These are phyloP conservation scores for Trichoderma asperelloides DNA, from an alignment of 495 filamentous ascomycete species.

Conservation along the genomic window DNA sequence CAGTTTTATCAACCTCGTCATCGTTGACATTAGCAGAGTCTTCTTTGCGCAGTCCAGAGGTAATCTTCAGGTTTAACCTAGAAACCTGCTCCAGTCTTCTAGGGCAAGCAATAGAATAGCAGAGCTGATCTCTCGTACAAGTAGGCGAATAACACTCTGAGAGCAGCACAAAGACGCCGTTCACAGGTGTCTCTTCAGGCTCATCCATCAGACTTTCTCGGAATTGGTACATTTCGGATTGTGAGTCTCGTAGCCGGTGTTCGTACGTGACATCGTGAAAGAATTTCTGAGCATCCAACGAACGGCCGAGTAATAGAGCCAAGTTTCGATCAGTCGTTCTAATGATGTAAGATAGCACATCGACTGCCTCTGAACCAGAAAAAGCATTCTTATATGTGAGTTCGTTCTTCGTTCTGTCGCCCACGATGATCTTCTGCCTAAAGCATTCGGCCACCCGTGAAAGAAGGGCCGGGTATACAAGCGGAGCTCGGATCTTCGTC, in stretches of 20 bases:
- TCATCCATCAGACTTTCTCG: slow-evolving; percentile 88
- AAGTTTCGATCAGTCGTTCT: slow-evolving; percentile 94
- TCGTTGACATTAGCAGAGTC: slow-evolving; percentile 67
- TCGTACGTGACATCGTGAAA: slow-evolving; percentile 99
- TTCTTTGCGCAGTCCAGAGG: slow-evolving; percentile 75
- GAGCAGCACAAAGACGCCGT: slow-evolving; percentile 91
- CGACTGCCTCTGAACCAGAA: slow-evolving; percentile 88
- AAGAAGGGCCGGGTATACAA: slow-evolving; percentile 88
- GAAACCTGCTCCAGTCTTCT: slow-evolving; percentile 91
- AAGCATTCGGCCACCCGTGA: slow-evolving; percentile 88
- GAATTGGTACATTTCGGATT: slow-evolving; percentile 92
- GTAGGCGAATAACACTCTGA: slow-evolving; percentile 98
- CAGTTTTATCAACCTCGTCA: slow-evolving; percentile 75
- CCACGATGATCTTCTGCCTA: slow-evolving; percentile 69
- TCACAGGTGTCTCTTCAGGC: slow-evolving; percentile 66
- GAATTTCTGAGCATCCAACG: slow-evolving; percentile 96
- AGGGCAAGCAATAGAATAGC: slow-evolving; percentile 98
- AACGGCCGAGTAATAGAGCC: slow-evolving; percentile 84
- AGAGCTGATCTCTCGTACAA: slow-evolving; percentile 86
- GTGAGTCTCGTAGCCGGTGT: slow-evolving; percentile 84
- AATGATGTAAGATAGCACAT: slow-evolving; percentile 88
- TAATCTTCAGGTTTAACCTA: slow-evolving; percentile 81
- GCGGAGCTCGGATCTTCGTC: slow-evolving; percentile 50
- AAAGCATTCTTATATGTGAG: slow-evolving; percentile 96
- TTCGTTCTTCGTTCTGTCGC: slow-evolving; percentile 91